Evolutionary conservation across 768 basidiomycete genomes (phyloP).

Genomic region (Auriscalpium microsporum): DNA sequence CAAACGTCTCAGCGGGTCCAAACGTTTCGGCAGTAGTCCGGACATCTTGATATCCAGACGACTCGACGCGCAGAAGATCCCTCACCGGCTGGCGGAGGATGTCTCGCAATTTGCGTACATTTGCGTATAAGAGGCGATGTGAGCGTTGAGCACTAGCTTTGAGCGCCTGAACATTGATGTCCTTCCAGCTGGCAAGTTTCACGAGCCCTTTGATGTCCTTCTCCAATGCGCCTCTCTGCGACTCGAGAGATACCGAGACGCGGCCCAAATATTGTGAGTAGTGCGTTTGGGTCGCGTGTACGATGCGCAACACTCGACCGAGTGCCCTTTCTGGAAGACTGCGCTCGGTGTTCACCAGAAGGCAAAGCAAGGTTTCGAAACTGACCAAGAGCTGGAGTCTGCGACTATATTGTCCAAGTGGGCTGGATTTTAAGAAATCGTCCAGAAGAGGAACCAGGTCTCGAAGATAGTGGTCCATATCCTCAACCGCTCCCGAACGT

Average conservation of each 20-base stretch:
- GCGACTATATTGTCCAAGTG: conserved; percentile 75
- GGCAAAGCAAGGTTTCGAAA: conserved; percentile 47
- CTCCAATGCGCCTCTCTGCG: conserved; percentile 57
- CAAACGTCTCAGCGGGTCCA: too few relatives aligned
- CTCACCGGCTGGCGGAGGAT: conserved; percentile 66
- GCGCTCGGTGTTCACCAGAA: conserved; percentile 27
- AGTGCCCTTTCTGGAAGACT: conserved; percentile 29
- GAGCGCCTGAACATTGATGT: conserved; percentile 89
- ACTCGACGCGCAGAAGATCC: conserved; percentile 23
- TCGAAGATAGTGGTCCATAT: conserved; percentile 45
- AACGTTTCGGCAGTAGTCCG: too few relatives aligned
- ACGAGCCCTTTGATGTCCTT: conserved; percentile 78
- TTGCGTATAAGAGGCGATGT: conserved; percentile 86
- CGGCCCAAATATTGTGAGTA: conserved; percentile 52
- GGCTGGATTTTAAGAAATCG: conserved; percentile 62
- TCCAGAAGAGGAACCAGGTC: conserved; percentile 72
- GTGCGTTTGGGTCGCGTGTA: conserved; percentile 52
- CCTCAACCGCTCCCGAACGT: conserved; percentile 26
- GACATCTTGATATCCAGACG: too few relatives aligned
- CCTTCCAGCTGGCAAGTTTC: conserved; percentile 97
- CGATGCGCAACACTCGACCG: conserved; percentile 43
- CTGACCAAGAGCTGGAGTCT: conserved; percentile 61
- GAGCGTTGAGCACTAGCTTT: conserved; percentile 85
- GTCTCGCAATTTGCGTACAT: conserved; percentile 87
- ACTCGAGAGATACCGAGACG: conserved; percentile 39